These are phyloP conservation scores for Thelonectria olida DNA, from an alignment of 2,329 filamentous ascomycete genomes.

Conservation along the genomic window DNA sequence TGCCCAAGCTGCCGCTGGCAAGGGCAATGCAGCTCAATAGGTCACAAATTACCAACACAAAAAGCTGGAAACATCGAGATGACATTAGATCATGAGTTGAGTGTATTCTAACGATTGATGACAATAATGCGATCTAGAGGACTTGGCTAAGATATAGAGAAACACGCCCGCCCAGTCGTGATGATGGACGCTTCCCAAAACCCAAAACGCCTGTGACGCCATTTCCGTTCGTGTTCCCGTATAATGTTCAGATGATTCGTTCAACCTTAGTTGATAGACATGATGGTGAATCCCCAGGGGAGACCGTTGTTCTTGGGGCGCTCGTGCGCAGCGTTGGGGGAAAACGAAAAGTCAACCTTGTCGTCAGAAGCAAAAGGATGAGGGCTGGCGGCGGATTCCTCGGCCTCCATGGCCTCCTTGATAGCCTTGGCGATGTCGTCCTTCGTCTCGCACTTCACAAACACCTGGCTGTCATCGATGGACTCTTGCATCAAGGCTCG, in stretches of 20 bases:
- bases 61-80: slow-evolving; percentile 1
- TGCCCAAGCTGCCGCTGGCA: slow-evolving; percentile 53
- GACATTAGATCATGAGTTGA: slow-evolving; percentile 42
- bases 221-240: slow-evolving; percentile 29
- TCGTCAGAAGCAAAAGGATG: slow-evolving; percentile 37
- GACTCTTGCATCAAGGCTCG: slow-evolving; percentile 36
- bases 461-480: slow-evolving; percentile 37
- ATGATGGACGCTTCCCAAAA: slow-evolving; percentile 19
- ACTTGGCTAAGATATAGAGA: slow-evolving; percentile 20
- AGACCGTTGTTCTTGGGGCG: slow-evolving; percentile 39
- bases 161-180: slow-evolving; percentile 16
- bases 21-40: slow-evolving; percentile 42
- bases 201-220: slow-evolving; percentile 30
- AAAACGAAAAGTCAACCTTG: slow-evolving; percentile 35
- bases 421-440: slow-evolving; percentile 36
- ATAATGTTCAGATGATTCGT: slow-evolving; percentile 16
- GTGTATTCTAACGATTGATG: slow-evolving; percentile 40
- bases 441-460: slow-evolving; percentile 33
- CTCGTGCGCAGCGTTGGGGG: slow-evolving; percentile 32
- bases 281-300: slow-evolving; percentile 39
- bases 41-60: slow-evolving; percentile 4
- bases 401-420: slow-evolving; percentile 37
- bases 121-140: slow-evolving; percentile 35
- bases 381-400: slow-evolving; percentile 34
- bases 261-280: slow-evolving; percentile 38